phyloP scores from a whole-genome alignment of 345 rosid genomes.

The Aurinia saxatilis region DNA sequence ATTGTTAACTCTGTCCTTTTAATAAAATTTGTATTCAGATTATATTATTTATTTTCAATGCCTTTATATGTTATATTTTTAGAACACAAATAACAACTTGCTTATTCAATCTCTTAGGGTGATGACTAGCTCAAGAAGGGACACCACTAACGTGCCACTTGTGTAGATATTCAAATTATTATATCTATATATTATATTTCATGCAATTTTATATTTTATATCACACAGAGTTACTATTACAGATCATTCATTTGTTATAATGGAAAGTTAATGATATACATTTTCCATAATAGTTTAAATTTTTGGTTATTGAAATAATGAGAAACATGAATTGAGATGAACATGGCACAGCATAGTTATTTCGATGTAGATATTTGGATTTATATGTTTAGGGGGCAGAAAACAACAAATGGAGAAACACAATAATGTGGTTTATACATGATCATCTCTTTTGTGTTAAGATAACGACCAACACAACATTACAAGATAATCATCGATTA shows the following conservation, averaged over 20 bases:
- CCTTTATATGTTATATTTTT: conserved; percentile 20
- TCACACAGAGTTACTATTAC: too few species aligned
- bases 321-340: background rate
- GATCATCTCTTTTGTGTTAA: conserved; percentile 4
- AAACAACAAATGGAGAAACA: background rate
- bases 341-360: background rate
- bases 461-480: conserved; percentile 18
- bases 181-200: background rate
- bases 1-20: conserved; percentile 9
- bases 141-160: conserved; percentile 31
- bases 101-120: conserved; percentile 17
- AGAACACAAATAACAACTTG: conserved; percentile 24
- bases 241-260: too few species aligned
- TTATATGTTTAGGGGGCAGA: conserved; percentile 2
- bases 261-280: background rate
- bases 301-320: background rate
- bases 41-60: conserved; percentile 8
- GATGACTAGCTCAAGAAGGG: conserved; percentile 31
- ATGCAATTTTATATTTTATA: too few species aligned
- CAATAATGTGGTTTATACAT: conserved; percentile 6
- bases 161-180: conserved; percentile 4
- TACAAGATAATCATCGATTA: conserved; percentile 13
- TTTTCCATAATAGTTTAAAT: background rate
- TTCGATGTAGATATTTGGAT: conserved; percentile 6
- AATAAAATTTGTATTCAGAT: conserved; percentile 13